phyloP scores from a whole-genome alignment of 2,329 filamentous ascomycete species.

The Aspergillus floridensis region DNA sequence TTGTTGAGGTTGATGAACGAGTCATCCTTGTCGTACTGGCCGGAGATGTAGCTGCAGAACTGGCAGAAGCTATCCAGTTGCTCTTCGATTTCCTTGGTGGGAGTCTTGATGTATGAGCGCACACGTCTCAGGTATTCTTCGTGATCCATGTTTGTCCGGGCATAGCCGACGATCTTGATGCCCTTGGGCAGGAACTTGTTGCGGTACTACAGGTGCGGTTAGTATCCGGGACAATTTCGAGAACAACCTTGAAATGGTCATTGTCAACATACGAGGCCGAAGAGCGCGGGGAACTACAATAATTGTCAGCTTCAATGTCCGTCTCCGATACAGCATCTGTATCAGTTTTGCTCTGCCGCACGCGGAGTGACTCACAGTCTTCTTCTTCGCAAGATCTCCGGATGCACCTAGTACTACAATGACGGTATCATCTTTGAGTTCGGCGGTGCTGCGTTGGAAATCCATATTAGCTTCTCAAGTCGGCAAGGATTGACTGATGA shows the following conservation, averaged over 20 bases:
- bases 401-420: slow-evolving; percentile 96
- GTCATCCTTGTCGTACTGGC: slow-evolving; percentile 96
- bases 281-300: slow-evolving; percentile 85
- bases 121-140: slow-evolving; percentile 91
- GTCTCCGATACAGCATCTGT: neutral
- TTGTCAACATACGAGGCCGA: slow-evolving; percentile 76
- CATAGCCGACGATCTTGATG: slow-evolving; percentile 97
- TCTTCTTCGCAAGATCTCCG: slow-evolving; percentile 98
- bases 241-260: neutral
- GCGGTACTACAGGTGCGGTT: slow-evolving; percentile 65
- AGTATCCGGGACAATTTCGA: slow-evolving; percentile 4
- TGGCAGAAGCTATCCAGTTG: slow-evolving; percentile 87
- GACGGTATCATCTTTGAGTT: slow-evolving; percentile 97
- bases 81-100: slow-evolving; percentile 94
- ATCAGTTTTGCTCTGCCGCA: neutral
- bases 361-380: slow-evolving; percentile 67
- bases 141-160: slow-evolving; percentile 98
- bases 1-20: slow-evolving; percentile 83
- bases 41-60: slow-evolving; percentile 90
- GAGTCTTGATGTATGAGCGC: slow-evolving; percentile 98
- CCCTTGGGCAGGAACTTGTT: slow-evolving; percentile 98
- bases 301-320: slow-evolving; percentile 20
- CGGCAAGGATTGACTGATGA: slow-evolving; percentile 1
- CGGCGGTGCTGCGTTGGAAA: slow-evolving; percentile 65
- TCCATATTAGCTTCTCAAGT: slow-evolving; percentile 35